A percentile compares a stretch with the other conserved stretches of the same genome.
Conservation (phyloP, 2,329 filamentous ascomycete genomes). For the Colletotrichum tanaceti region DNA sequence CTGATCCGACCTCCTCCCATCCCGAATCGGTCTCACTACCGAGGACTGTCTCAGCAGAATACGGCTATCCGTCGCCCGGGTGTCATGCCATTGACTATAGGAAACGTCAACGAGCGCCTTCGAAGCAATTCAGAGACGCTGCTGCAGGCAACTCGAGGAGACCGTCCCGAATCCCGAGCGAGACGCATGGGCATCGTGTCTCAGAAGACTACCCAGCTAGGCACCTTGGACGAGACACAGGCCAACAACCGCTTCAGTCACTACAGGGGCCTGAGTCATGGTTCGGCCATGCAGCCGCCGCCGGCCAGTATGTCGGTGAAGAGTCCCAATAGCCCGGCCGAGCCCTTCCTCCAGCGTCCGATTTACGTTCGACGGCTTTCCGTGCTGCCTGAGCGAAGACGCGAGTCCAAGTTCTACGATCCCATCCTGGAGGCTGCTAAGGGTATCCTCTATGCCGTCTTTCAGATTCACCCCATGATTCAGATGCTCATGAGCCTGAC, state of each 20-base stretch:
- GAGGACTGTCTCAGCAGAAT: slow-evolving; percentile 77
- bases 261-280: slow-evolving; percentile 74
- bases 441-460: slow-evolving; percentile 74
- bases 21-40: slow-evolving; percentile 83
- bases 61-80: slow-evolving; percentile 74
- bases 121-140: slow-evolving; percentile 74
- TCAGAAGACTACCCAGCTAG: slow-evolving; percentile 69
- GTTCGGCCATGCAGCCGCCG: slow-evolving; percentile 73
- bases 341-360: slow-evolving; percentile 67
- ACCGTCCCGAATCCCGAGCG: slow-evolving; percentile 65
- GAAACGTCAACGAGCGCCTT: slow-evolving; percentile 74
- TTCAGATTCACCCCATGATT: slow-evolving; percentile 75
- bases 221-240: slow-evolving; percentile 71
- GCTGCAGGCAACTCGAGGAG: slow-evolving; percentile 59
- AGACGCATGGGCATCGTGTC: slow-evolving; percentile 74
- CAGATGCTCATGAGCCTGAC: slow-evolving; percentile 73
- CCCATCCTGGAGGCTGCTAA: slow-evolving; percentile 74
- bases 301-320: slow-evolving; percentile 54
- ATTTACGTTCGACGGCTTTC: slow-evolving; percentile 73
- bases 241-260: slow-evolving; percentile 74
- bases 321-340: slow-evolving; percentile 71
- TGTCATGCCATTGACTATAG: slow-evolving; percentile 77
- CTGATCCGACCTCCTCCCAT: slow-evolving; percentile 78
- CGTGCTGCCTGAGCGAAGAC: slow-evolving; percentile 70
- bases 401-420: slow-evolving; percentile 70